Conservation (phyloP, 176 grass and related monocot genomes). For the Aegilops longissima region DNA sequence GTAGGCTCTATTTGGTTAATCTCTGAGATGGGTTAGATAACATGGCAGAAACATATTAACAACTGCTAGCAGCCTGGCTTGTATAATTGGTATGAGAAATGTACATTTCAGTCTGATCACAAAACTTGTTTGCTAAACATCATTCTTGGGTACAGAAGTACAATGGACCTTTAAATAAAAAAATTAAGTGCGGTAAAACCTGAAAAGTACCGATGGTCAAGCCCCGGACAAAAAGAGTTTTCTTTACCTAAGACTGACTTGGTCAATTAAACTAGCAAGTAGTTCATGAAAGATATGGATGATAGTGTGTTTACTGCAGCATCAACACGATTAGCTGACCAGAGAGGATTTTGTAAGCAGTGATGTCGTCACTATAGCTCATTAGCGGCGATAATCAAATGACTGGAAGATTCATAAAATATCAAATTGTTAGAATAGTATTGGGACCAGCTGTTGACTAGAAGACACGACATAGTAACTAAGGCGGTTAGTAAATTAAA, state of each 20-base stretch:
- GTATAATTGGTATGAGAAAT: no score
- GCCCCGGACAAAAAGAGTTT: constrained; percentile 46
- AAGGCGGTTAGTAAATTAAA: background rate
- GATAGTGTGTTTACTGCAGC: constrained; percentile 67
- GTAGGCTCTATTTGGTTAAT: no score
- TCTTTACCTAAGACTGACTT: constrained; percentile 7
- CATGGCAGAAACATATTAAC: no score
- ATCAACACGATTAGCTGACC: constrained; percentile 93
- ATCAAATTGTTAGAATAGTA: constrained; percentile 16
- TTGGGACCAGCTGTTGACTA: background rate
- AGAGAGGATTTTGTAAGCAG: constrained; percentile 86
- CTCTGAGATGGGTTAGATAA: no score
- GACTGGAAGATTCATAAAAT: constrained; percentile 48
- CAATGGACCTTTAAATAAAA: constrained; percentile 16
- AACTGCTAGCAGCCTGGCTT: no score
- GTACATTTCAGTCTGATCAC: no score
- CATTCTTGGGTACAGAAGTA: background rate
- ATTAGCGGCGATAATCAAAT: constrained; percentile 84
- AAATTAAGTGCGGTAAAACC: constrained; percentile 46
- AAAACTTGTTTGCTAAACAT: no score
- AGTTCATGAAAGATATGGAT: background rate
- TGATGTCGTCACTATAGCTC: constrained; percentile 68
- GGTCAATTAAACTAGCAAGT: constrained; percentile 2
- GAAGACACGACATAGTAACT: background rate
- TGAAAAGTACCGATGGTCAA: constrained; percentile 95